A percentile compares a stretch with the other conserved stretches of the same genome.
phyloP scores from a whole-genome alignment of 805 yeast species.

The Saccharomycopsis amapae region DNA sequence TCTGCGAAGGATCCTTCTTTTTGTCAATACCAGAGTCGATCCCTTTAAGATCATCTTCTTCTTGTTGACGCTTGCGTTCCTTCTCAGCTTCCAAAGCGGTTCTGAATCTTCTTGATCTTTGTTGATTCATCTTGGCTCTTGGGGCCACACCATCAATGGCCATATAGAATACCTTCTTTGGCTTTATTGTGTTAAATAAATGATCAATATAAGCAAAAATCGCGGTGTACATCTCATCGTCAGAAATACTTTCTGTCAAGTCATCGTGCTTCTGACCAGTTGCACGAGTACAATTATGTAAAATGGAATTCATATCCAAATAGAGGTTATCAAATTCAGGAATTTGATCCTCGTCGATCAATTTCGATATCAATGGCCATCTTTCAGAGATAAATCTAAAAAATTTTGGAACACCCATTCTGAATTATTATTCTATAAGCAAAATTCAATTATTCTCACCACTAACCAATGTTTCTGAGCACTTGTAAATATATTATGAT shows the following conservation, averaged over 20 bases:
- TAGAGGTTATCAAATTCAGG: constrained; percentile 94
- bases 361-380: constrained; percentile 94
- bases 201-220: constrained; percentile 94
- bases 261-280: constrained; percentile 47
- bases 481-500: too few relatives aligned
- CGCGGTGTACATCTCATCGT: constrained; percentile 88
- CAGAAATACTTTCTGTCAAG: constrained; percentile 59
- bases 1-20: constrained; percentile 27
- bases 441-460: too few relatives aligned
- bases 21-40: constrained; percentile 5
- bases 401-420: constrained; percentile 91
- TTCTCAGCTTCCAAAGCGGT: constrained; percentile 90
- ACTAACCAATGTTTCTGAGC: too few relatives aligned
- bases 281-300: constrained; percentile 89
- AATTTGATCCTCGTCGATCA: constrained; percentile 70
- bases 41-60: constrained; percentile 17
- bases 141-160: constrained; percentile 99
- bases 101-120: constrained; percentile 90
- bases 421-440: neutral
- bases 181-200: constrained; percentile 78
- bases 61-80: constrained; percentile 34
- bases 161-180: constrained; percentile 83
- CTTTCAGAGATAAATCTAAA: constrained; percentile 95
- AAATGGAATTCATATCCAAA: constrained; percentile 94
- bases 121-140: constrained; percentile 97